Evolutionary conservation across 345 rosid species (phyloP).

Genomic region (Citrus unshiu): DNA sequence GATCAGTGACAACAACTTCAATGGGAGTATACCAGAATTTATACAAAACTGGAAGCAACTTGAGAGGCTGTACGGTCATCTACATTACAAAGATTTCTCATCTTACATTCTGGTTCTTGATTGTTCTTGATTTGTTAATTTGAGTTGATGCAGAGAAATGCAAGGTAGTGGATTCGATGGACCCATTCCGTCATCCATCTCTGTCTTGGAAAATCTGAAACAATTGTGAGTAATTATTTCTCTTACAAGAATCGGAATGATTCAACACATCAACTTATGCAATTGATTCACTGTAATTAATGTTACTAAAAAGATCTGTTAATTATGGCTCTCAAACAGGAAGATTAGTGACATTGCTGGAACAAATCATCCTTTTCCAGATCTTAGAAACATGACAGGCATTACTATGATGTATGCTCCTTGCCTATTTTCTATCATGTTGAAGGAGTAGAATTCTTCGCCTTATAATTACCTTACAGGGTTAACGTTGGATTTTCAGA

Average conservation of each 20-base stretch:
- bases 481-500: slow-evolving; percentile 19
- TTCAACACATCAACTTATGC: background rate
- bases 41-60: slow-evolving; percentile 52
- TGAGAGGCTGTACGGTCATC: slow-evolving; percentile 40
- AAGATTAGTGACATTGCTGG: slow-evolving; percentile 27
- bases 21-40: slow-evolving; percentile 52
- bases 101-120: background rate
- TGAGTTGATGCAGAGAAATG: slow-evolving; percentile 30
- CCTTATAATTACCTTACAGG: background rate
- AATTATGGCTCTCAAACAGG: slow-evolving; percentile 9
- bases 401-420: slow-evolving; percentile 18
- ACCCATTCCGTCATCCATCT: slow-evolving; percentile 36
- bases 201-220: slow-evolving; percentile 13
- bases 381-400: slow-evolving; percentile 9
- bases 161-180: slow-evolving; percentile 34
- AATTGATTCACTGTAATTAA: background rate
- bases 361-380: slow-evolving; percentile 24
- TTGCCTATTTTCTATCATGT: background rate
- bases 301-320: background rate
- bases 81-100: background rate
- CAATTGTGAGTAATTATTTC: slow-evolving; percentile 19
- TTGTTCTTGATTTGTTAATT: background rate
- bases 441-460: background rate
- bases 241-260: background rate
- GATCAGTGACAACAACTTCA: slow-evolving; percentile 59